Base-by-base conservation (phyloP, 345 rosid species). In the Syzygium aqueum region DNA sequence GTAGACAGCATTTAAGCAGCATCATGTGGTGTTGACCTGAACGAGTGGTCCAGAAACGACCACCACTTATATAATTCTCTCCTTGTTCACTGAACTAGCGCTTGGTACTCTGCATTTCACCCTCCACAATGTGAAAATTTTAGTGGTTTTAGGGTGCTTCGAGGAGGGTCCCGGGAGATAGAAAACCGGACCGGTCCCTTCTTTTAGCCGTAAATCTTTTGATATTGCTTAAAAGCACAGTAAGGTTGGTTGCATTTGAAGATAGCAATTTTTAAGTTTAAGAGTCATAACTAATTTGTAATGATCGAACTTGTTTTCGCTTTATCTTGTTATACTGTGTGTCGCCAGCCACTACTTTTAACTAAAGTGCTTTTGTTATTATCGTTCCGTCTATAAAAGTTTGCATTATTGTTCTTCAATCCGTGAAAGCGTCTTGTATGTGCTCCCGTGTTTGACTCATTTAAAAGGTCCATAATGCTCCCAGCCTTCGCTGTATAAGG, bases 321-420 rank as follows among this genome's bases (percentile, higher is more conserved):
- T 28, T 33, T 17, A 16, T 30, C 16, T 30, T 65, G 16, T 65
- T 8, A 65, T 5, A 30, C 2, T 8, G 8, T 3, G 12, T 17
- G 11, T 65, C 5, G 0, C 0, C 8, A 0, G 1, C 10, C 6
- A 30, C 1, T 8, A 0, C 19, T 30, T 65, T 65, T 30, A 0
- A 0, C 1, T 7, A 17, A 33, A 33, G 0, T 67, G 0, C 12
- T 33, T 17, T 0, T 67, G 19, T 4, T 67, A 33, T 67, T 65
- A 2, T 15, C 21, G 8, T 65, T 65, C 0, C 1, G 0, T 30
- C 1, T 28, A 0, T 63, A 63, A 28, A 63, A n/a, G 23, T 53
- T 53, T 17, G 56, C 19, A 19, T 21, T 17, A 0, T 53, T 6
- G 8, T 53, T 21, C 19, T 17, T 56, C 61, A 22, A 56, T 56